Percentiles rank a stretch among this genome's conserved stretches.
Conservation (phyloP, 257 asterid genomes). For the Datura wrightii region DNA sequence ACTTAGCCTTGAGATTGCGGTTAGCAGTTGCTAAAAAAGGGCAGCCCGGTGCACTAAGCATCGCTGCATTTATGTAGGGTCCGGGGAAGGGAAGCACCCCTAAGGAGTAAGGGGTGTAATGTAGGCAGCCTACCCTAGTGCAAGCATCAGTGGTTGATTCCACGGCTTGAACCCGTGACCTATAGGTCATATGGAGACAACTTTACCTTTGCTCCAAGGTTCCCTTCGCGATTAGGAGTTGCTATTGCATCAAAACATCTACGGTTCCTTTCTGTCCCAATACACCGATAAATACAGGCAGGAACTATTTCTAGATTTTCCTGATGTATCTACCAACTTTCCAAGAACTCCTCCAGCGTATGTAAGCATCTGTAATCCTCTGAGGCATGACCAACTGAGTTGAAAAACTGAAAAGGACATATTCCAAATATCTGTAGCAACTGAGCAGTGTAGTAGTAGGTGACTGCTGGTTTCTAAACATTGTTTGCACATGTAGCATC, state of each 20-base stretch:
- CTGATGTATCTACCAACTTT: background rate
- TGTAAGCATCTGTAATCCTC: background rate
- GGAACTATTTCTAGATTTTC: background rate
- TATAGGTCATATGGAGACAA: background rate
- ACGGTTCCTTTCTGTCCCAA: background rate
- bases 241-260: background rate
- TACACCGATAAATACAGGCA: background rate
- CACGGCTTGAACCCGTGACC: background rate
- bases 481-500: constrained; percentile 3
- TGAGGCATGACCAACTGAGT: constrained; percentile 2
- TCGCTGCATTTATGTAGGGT: background rate
- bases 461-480: background rate
- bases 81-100: background rate
- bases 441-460: background rate
- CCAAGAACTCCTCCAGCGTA: background rate
- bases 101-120: background rate
- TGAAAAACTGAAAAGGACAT: background rate
- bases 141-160: background rate
- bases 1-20: too few relatives aligned
- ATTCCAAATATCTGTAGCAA: background rate
- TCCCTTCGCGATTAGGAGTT: background rate
- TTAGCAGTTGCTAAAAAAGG: background rate
- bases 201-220: background rate
- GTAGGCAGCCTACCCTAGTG: background rate
- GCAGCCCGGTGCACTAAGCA: background rate